Percentiles rank a stretch among this genome's conserved stretches.
These are phyloP conservation scores for Blepharisma stoltei DNA, from an alignment of 73 alveolate species.

Conservation along the genomic window DNA sequence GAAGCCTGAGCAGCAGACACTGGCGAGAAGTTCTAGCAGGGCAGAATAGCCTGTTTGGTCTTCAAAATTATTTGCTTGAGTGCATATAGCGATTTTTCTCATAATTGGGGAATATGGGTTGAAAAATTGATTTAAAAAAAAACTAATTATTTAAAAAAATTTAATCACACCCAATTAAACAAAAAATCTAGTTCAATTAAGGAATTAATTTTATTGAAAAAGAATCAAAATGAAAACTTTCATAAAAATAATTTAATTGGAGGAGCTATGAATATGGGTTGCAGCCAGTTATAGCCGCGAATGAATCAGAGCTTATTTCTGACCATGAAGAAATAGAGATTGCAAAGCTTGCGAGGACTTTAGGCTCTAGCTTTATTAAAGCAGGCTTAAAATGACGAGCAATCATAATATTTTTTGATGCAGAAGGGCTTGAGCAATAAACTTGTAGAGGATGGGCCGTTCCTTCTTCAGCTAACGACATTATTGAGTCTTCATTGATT, in stretches of 20 bases:
- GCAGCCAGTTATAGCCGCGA: no score
- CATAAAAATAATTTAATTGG: no score
- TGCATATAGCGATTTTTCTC: background rate
- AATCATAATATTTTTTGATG: conserved; percentile 15
- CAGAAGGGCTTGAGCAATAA: background rate
- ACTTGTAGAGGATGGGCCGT: background rate
- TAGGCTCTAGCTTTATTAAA: background rate
- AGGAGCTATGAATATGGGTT: background rate
- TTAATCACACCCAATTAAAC: no score
- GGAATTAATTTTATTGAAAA: no score
- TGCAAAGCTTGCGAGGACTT: background rate
- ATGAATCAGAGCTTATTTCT: no score
- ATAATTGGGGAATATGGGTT: background rate
- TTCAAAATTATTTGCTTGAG: background rate
- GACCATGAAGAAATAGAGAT: no score
- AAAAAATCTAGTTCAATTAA: no score
- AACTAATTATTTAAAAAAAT: no score
- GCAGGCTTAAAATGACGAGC: background rate
- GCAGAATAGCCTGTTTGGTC: no score
- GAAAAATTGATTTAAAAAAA: background rate
- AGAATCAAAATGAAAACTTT: no score
- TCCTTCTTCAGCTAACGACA: conserved; percentile 26
- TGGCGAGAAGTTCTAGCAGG: background rate
- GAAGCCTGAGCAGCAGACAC: conserved; percentile 11
- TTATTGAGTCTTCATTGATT: background rate